Percentiles rank a stretch among this genome's conserved stretches.
phyloP scores from a whole-genome alignment of 2,329 filamentous ascomycete genomes.

The Fusarium sp. region DNA sequence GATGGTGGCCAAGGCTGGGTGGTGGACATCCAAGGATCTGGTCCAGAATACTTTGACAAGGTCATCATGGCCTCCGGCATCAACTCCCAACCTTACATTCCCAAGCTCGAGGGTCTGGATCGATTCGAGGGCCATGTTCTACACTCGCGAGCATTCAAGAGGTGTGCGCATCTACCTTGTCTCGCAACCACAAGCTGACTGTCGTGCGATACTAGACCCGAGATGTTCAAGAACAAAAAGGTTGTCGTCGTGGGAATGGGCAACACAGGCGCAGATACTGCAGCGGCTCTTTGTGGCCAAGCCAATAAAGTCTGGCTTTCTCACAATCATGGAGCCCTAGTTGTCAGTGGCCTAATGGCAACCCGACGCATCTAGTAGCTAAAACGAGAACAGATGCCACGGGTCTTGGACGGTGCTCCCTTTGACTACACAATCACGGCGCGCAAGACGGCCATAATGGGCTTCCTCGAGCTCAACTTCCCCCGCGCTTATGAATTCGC shows the following conservation, averaged over 20 bases:
- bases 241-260: conserved; percentile 58
- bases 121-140: conserved; percentile 53
- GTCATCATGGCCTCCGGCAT: conserved; percentile 51
- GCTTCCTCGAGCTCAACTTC: conserved; percentile 43
- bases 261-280: conserved; percentile 50
- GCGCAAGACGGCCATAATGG: conserved; percentile 47
- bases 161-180: conserved; percentile 40
- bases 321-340: conserved; percentile 52
- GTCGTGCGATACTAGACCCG: conserved; percentile 19
- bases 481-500: conserved; percentile 40
- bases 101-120: conserved; percentile 50
- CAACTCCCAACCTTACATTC: conserved; percentile 51
- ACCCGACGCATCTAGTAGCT: background rate
- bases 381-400: conserved; percentile 39
- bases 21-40: conserved; percentile 43
- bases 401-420: conserved; percentile 50
- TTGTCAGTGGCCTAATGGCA: conserved; percentile 44
- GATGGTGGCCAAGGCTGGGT: conserved; percentile 42
- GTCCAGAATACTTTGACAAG: conserved; percentile 50
- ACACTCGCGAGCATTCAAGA: conserved; percentile 53
- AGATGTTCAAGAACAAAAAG: conserved; percentile 53
- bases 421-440: conserved; percentile 51
- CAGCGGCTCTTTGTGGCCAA: conserved; percentile 48
- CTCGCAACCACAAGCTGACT: accelerated
- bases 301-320: conserved; percentile 56